Base-by-base conservation (phyloP, 495 filamentous ascomycete species). In the Bathelium albidoporum region DNA sequence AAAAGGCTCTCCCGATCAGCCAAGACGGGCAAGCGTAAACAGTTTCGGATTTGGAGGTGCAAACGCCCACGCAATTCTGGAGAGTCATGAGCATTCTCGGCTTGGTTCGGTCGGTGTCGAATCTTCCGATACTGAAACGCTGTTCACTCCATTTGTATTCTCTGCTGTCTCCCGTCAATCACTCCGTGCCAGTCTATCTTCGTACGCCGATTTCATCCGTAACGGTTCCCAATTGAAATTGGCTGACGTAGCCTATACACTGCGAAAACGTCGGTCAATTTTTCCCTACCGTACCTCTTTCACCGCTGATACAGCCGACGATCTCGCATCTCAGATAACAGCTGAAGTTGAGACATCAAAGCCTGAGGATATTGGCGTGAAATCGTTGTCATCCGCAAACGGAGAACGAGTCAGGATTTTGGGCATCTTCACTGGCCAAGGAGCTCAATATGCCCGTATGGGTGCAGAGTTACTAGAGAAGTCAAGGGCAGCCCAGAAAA, bases 1-100 rank as follows among this genome's bases (percentile, higher is more conserved):
- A 61, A 22, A 2, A 60, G 65, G 36, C 65, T 71, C 14, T 5
- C 34, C 34, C 34, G 60, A 31, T 20, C 43, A 22, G 52, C 61
- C 52, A 65, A 77, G 87, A 20, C 71, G 78, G 5, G 80, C 83
- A n/a, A 81, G 89, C 63, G 68, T 91, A 36, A 86, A 84, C 68
- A 90, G 90, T 73, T 88, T 88, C 73, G 82, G 82, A 29, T 80
- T 83, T 11, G 81, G 83, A 14, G 79, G 80, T 63, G 78, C 82
- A 41, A 83, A 82, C 60, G 82, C 78, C 11, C 77, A 75, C 31
- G 63, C 82, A 34, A 20, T 39, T 39, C 34, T 39, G 5, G 34
- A 39, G 14, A 39, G 34, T 14, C 14, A 39, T 39, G 34, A 5
- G 14, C 34, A 5, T 39, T 39, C 34, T 39, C 34, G 5, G 34